Conservation (phyloP, 331 rosid genomes). For the Prunus yedoensis region DNA sequence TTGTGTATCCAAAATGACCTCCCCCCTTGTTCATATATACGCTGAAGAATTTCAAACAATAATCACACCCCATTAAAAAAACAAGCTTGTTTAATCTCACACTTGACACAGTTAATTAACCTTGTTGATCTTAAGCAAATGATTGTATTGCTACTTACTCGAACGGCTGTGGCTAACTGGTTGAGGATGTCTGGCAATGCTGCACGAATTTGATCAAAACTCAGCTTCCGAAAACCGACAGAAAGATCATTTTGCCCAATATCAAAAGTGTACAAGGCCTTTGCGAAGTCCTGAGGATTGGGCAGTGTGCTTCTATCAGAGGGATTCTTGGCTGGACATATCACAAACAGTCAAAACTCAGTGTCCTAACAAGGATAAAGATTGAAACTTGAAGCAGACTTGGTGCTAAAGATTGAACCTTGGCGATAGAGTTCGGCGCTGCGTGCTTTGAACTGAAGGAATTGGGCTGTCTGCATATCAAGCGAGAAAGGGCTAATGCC, state of each 20-base stretch:
- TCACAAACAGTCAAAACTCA: background rate
- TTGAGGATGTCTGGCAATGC: conserved; percentile 70
- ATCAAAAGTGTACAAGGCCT: conserved; percentile 88
- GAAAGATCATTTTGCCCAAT: conserved; percentile 96
- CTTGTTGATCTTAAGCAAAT: background rate
- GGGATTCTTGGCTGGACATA: conserved; percentile 50
- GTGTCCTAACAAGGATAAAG: background rate
- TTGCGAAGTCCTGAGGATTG: conserved; percentile 71
- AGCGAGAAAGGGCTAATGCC: conserved; percentile 90
- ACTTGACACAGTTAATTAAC: no score
- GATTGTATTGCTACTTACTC: conserved; percentile 40
- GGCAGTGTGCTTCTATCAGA: conserved; percentile 61
- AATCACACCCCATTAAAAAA: background rate
- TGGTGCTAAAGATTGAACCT: conserved; percentile 37
- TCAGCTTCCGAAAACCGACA: conserved; percentile 71
- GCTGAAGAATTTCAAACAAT: conserved; percentile 38
- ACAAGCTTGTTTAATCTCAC: background rate
- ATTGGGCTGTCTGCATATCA: conserved; percentile 78
- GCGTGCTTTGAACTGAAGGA: conserved; percentile 69
- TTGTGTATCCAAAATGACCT: conserved; percentile 94
- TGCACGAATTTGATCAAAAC: conserved; percentile 60
- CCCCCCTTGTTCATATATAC: conserved; percentile 69
- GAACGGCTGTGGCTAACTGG: conserved; percentile 76
- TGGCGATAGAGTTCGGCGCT: conserved; percentile 53
- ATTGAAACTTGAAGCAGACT: background rate